Percentiles rank a stretch among this genome's conserved stretches.
These are phyloP conservation scores for Cyberlindnera xylosilytica DNA, from an alignment of 805 yeast genomes.

Conservation along the genomic window DNA sequence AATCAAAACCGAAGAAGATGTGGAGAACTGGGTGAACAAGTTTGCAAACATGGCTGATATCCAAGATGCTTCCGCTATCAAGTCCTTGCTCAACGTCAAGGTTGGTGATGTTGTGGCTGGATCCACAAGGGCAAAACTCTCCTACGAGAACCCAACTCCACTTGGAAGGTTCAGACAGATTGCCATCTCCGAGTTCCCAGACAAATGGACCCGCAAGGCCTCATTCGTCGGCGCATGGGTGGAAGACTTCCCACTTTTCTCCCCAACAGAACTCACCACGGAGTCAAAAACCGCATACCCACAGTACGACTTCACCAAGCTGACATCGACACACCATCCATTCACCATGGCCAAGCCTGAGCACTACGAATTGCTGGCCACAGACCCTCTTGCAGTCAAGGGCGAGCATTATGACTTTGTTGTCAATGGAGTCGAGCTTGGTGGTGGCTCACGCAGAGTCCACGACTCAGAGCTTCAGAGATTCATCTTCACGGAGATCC, in stretches of 20 bases:
- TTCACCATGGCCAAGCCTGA: constrained; percentile 85
- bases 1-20: constrained; percentile 41
- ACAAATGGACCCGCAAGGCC: constrained; percentile 33
- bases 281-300: constrained; percentile 49
- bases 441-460: constrained; percentile 96
- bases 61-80: constrained; percentile 30
- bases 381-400: constrained; percentile 57
- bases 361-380: constrained; percentile 56
- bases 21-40: constrained; percentile 41
- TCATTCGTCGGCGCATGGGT: constrained; percentile 75
- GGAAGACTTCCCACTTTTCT: constrained; percentile 87
- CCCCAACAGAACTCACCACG: constrained; percentile 53
- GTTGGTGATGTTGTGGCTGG: constrained; percentile 77
- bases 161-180: constrained; percentile 82
- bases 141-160: constrained; percentile 95
- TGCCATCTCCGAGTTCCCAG: constrained; percentile 54
- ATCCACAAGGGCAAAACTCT: constrained; percentile 62
- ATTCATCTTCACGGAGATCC: constrained; percentile 62
- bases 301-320: constrained; percentile 43
- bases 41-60: constrained; percentile 32
- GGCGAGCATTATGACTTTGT: constrained; percentile 97
- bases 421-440: constrained; percentile 90
- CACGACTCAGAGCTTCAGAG: constrained; percentile 82
- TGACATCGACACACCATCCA: constrained; percentile 90
- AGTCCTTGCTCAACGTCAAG: constrained; percentile 38